Conservation (phyloP, 352 stramenopile genomes). For the Lagenidium giganteum region DNA sequence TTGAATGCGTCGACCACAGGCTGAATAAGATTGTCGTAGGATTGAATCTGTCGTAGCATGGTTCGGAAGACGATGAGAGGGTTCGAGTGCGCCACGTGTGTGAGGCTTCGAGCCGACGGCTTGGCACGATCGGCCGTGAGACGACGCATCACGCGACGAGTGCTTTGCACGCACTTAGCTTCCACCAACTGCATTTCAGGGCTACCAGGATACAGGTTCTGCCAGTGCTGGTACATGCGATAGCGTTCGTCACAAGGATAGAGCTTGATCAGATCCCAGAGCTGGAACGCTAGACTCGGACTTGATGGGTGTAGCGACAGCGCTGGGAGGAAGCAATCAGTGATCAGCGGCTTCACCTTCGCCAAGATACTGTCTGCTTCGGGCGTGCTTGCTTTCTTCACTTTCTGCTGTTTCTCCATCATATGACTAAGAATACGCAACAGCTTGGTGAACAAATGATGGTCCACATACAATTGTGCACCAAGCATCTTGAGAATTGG, state of each 20-base stretch:
- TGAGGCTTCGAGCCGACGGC: slow-evolving; percentile 63
- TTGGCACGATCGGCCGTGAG: slow-evolving; percentile 80
- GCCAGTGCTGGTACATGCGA: slow-evolving; percentile 76
- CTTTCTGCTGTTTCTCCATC: slow-evolving; percentile 30
- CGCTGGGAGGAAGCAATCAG: slow-evolving; percentile 62
- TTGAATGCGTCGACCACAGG: slow-evolving; percentile 95
- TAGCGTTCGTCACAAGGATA: slow-evolving; percentile 79
- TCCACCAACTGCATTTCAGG: slow-evolving; percentile 64
- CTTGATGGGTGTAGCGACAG: slow-evolving; percentile 74
- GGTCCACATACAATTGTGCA: slow-evolving; percentile 58
- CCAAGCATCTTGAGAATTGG: slow-evolving; percentile 62
- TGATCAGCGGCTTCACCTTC: slow-evolving; percentile 47
- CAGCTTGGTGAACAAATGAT: slow-evolving; percentile 71
- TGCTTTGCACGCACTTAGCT: slow-evolving; percentile 63
- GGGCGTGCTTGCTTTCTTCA: slow-evolving; percentile 16
- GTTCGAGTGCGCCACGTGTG: slow-evolving; percentile 91
- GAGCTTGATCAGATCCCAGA: slow-evolving; percentile 82
- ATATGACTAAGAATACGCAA: slow-evolving; percentile 54
- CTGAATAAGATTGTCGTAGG: slow-evolving; percentile 96
- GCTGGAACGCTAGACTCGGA: slow-evolving; percentile 63
- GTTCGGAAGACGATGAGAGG: slow-evolving; percentile 92
- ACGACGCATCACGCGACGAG: slow-evolving; percentile 71
- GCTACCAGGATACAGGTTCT: slow-evolving; percentile 48
- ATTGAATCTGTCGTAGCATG: slow-evolving; percentile 95
- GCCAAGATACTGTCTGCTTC: slow-evolving; percentile 11